Evolutionary conservation across 768 basidiomycete species (phyloP).

Genomic region (Rhizopogon vulgaris): DNA sequence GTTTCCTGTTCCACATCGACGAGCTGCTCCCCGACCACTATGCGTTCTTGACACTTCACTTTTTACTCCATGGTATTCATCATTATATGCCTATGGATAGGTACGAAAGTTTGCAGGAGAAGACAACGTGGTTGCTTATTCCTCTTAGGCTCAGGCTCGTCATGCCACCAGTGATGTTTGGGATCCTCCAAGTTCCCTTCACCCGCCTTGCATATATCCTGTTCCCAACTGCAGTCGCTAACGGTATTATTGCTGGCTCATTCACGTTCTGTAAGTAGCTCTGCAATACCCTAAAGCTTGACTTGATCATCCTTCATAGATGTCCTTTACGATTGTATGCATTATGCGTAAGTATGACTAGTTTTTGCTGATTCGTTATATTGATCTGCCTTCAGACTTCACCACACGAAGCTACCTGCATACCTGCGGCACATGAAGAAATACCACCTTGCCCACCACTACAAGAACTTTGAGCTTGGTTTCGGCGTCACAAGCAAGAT

Average conservation of each 20-base stretch:
- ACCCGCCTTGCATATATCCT: constrained; percentile 75
- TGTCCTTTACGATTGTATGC: constrained; percentile 84
- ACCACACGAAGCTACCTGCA: constrained; percentile 79
- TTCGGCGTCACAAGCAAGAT: constrained; percentile 97
- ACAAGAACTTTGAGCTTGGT: constrained; percentile 96
- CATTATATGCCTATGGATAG: constrained; percentile 97
- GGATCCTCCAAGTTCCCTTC: constrained; percentile 73
- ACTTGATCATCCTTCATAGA: constrained; percentile 36
- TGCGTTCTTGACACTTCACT: constrained; percentile 78
- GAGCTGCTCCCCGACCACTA: constrained; percentile 78
- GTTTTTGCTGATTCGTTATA: not conserved
- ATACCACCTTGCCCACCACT: constrained; percentile 96
- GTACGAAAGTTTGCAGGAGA: constrained; percentile 32
- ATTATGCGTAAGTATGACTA: constrained; percentile 67
- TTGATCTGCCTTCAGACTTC: constrained; percentile 42
- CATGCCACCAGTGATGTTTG: constrained; percentile 91
- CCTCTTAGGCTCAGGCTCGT: constrained; percentile 74
- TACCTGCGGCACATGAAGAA: constrained; percentile 93
- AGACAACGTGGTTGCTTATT: not conserved
- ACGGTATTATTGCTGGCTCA: constrained; percentile 83
- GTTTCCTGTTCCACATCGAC: constrained; percentile 97
- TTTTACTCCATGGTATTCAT: constrained; percentile 91
- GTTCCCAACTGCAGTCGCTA: constrained; percentile 81
- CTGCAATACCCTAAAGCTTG: not conserved
- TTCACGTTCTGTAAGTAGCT: constrained; percentile 61